Conservation (phyloP, 1,284 basidiomycete species). For the Cryptococcus hybrid region DNA sequence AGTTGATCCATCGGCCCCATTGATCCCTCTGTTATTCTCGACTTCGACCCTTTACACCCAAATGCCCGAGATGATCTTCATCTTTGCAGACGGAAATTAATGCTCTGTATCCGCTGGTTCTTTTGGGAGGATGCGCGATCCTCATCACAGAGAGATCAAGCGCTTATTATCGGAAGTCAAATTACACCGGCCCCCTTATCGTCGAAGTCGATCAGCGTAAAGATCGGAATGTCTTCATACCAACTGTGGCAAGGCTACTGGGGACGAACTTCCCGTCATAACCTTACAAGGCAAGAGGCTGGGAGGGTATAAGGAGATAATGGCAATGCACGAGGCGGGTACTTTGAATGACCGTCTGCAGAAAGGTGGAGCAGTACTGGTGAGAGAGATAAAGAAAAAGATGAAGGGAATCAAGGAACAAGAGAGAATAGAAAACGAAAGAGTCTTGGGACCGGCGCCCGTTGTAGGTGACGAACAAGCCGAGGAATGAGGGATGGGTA, state of each 20-base stretch:
- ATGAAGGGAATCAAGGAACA: constrained; percentile 54
- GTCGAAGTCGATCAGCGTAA: constrained; percentile 69
- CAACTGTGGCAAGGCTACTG: constrained; percentile 60
- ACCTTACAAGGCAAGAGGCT: constrained; percentile 65
- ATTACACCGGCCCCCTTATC: constrained; percentile 64
- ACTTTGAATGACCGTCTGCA: constrained; percentile 58
- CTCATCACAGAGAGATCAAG: constrained; percentile 62
- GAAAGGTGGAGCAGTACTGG: constrained; percentile 58
- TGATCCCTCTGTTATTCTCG: constrained; percentile 75
- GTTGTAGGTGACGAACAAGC: constrained; percentile 10
- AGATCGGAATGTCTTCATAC: constrained; percentile 55
- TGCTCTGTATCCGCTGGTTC: constrained; percentile 70
- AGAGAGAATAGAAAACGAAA: constrained; percentile 32
- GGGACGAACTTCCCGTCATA: constrained; percentile 64
- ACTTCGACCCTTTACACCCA: constrained; percentile 69
- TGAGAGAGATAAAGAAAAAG: constrained; percentile 51
- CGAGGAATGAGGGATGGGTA: no score
- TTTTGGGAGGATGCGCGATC: constrained; percentile 66
- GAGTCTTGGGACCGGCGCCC: constrained; percentile 31
- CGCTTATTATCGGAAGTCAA: constrained; percentile 60
- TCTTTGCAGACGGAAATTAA: constrained; percentile 56
- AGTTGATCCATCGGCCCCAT: constrained; percentile 63
- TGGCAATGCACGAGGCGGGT: constrained; percentile 52
- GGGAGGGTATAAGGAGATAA: constrained; percentile 60
- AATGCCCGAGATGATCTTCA: constrained; percentile 53